A percentile compares a stretch with the other conserved stretches of the same genome.
Conservation (phyloP, 1,284 basidiomycete genomes). For the Cutaneotrichosporon dermatis region DNA sequence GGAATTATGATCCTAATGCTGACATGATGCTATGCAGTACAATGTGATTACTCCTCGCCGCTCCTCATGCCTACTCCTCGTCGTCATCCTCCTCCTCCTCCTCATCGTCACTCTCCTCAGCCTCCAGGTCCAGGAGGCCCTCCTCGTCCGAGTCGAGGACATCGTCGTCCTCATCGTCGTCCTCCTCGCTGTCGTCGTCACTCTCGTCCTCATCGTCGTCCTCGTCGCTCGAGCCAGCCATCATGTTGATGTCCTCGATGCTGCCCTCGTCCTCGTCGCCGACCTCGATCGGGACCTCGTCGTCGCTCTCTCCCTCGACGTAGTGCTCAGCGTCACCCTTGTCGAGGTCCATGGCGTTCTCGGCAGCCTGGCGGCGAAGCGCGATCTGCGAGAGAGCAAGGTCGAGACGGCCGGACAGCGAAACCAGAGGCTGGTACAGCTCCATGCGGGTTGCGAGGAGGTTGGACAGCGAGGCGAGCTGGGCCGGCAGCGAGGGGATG, state of each 20-base stretch:
- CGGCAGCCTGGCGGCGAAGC: slow-evolving; percentile 54
- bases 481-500: slow-evolving; percentile 47
- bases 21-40: slow-evolving; percentile 8
- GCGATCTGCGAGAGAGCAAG: slow-evolving; percentile 92
- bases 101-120: slow-evolving; percentile 54
- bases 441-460: slow-evolving; percentile 74
- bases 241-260: slow-evolving; percentile 59
- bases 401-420: slow-evolving; percentile 83
- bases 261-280: slow-evolving; percentile 61
- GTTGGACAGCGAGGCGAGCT: slow-evolving; percentile 76
- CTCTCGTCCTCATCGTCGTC: slow-evolving; percentile 27
- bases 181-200: slow-evolving; percentile 44
- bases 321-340: slow-evolving; percentile 49
- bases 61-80: slow-evolving; percentile 38
- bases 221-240: slow-evolving; percentile 53
- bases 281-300: slow-evolving; percentile 58
- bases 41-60: slow-evolving; percentile 28
- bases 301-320: slow-evolving; percentile 48
- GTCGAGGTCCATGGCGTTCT: slow-evolving; percentile 29
- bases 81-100: slow-evolving; percentile 60
- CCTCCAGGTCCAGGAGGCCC: slow-evolving; percentile 60
- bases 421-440: slow-evolving; percentile 77
- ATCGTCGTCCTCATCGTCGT: slow-evolving; percentile 50
- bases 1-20: slow-evolving; percentile 1
- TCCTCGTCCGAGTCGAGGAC: slow-evolving; percentile 55